Evolutionary conservation across 2,329 filamentous ascomycete genomes (phyloP).

Genomic region (Botrytis pseudocinerea): DNA sequence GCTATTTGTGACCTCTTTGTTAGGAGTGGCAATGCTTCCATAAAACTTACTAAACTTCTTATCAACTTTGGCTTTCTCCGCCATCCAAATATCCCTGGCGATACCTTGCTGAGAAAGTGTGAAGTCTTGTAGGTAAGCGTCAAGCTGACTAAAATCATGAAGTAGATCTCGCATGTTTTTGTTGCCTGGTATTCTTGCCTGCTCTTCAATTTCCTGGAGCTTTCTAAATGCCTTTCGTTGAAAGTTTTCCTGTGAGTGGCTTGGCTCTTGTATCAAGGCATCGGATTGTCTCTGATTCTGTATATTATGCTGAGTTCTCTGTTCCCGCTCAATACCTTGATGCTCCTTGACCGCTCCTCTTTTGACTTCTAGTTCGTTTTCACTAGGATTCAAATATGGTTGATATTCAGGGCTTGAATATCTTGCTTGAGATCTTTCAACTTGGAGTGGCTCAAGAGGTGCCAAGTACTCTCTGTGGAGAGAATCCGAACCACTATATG

Average conservation of each 20-base stretch:
- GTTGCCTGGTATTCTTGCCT: background rate
- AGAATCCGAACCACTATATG: background rate
- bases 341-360: background rate
- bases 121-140: background rate
- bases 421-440: background rate
- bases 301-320: background rate
- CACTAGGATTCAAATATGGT: background rate
- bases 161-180: background rate
- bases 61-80: background rate
- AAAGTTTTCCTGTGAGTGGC: background rate
- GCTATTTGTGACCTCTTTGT: background rate
- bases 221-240: background rate
- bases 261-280: background rate
- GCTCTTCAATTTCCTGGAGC: background rate
- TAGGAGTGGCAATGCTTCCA: background rate
- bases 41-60: background rate
- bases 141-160: conserved; percentile 2
- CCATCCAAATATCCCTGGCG: background rate
- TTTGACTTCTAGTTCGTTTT: background rate
- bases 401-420: background rate
- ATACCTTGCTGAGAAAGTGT: background rate
- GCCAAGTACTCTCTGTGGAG: no score
- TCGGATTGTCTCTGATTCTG: background rate
- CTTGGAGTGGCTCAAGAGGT: background rate
- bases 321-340: background rate